Percentiles rank a stretch among this genome's conserved stretches.
phyloP scores from a whole-genome alignment of 192 early-diverging fungal species.

The Entomortierella parvispora region DNA sequence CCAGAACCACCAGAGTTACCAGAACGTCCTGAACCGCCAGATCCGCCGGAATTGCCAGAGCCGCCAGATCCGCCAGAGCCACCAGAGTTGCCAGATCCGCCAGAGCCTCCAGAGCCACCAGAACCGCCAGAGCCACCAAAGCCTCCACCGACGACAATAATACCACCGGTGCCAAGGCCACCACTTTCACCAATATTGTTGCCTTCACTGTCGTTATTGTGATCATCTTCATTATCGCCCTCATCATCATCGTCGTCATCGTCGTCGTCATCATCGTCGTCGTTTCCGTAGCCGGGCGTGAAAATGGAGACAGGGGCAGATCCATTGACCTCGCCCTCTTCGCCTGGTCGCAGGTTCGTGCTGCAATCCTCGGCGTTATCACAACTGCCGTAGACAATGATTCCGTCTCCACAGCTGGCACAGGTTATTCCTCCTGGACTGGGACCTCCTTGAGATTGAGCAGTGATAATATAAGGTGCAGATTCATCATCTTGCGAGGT shows the following conservation, averaged over 20 bases:
- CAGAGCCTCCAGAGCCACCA: not conserved
- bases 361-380: slow-evolving; percentile 32
- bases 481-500: not conserved
- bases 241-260: slow-evolving; percentile 24
- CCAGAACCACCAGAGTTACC: not conserved
- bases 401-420: slow-evolving; percentile 38
- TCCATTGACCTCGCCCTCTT: not conserved
- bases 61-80: no score
- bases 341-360: slow-evolving; percentile 29
- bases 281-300: slow-evolving; percentile 11
- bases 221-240: not conserved
- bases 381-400: slow-evolving; percentile 46
- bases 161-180: slow-evolving; percentile 79
- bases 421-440: slow-evolving; percentile 29
- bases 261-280: slow-evolving; percentile 28
- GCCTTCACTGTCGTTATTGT: not conserved
- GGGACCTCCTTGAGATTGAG: slow-evolving; percentile 21
- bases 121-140: no score
- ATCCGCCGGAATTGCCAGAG: no score
- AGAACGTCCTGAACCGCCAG: no score
- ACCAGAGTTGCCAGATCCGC: not conserved
- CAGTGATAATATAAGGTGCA: slow-evolving; percentile 10
- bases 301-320: slow-evolving; percentile 33
- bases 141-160: not conserved
- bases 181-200: not conserved